A percentile compares a stretch with the other conserved stretches of the same genome.
Conservation (phyloP, 2,329 filamentous ascomycete species). For the Chaetomium olivaceum region DNA sequence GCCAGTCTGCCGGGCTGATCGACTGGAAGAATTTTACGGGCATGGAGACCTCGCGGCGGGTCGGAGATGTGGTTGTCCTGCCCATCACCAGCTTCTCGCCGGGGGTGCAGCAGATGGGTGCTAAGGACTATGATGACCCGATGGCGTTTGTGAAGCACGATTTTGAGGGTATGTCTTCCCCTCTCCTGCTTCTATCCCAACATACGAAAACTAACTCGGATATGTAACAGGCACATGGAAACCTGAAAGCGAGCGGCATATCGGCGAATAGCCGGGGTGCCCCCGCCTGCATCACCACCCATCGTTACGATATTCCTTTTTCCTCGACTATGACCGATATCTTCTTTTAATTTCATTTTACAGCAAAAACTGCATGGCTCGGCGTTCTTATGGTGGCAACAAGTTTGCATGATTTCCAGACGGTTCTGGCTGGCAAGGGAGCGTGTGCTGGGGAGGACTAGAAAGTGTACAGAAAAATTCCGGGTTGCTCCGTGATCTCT, state of each 20-base stretch:
- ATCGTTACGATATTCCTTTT: slow-evolving; percentile 15
- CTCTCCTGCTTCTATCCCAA: not conserved
- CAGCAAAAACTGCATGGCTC: slow-evolving; percentile 24
- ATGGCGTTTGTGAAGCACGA: slow-evolving; percentile 98
- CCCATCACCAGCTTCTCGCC: slow-evolving; percentile 98
- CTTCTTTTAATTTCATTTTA: slow-evolving; percentile 21
- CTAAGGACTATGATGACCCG: slow-evolving; percentile 82
- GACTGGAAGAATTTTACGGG: slow-evolving; percentile 88
- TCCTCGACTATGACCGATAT: slow-evolving; percentile 17
- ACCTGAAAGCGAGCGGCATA: slow-evolving; percentile 69
- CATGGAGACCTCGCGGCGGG: slow-evolving; percentile 78
- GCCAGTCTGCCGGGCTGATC: slow-evolving; percentile 68
- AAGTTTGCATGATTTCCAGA: slow-evolving; percentile 1
- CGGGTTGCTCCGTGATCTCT: not conserved
- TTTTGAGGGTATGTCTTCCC: slow-evolving; percentile 73
- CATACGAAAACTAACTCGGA: slow-evolving; percentile 25
- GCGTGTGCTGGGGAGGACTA: slow-evolving; percentile 14
- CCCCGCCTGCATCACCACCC: slow-evolving; percentile 21
- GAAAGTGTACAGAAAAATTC: slow-evolving; percentile 24
- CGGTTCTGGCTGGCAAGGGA: slow-evolving; percentile 13
- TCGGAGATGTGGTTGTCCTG: slow-evolving; percentile 89
- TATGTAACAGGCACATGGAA: slow-evolving; percentile 67
- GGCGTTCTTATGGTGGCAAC: slow-evolving; percentile 21
- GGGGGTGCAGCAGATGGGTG: slow-evolving; percentile 89
- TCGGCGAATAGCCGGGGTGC: slow-evolving; percentile 50